Conservation (phyloP, 1,284 basidiomycete genomes). For the Puccinia triticina region DNA sequence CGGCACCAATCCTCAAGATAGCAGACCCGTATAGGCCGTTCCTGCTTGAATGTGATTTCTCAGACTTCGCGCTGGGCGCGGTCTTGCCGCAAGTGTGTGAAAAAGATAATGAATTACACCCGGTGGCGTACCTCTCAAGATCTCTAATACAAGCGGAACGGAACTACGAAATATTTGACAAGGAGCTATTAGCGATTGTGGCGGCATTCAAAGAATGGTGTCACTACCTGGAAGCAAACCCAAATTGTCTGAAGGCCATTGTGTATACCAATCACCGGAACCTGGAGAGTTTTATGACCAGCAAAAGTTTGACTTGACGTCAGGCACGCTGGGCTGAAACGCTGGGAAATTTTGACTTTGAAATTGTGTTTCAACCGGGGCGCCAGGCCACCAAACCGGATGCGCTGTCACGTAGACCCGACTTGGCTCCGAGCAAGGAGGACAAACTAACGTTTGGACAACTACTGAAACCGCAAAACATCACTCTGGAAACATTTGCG, state of each 20-base stretch:
- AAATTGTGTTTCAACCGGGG: neutral
- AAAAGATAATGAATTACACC: neutral
- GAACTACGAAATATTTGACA: too few species aligned
- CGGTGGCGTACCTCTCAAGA: conserved; percentile 7
- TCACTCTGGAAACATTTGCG: too few species aligned
- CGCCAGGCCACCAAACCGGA: neutral
- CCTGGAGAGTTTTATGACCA: too few species aligned
- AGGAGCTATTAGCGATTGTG: too few species aligned
- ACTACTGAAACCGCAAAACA: too few species aligned
- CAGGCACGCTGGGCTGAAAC: too few species aligned
- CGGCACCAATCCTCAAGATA: conserved; percentile 26
- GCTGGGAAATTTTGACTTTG: conserved; percentile 12
- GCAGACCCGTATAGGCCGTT: neutral
- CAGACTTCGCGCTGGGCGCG: conserved; percentile 2
- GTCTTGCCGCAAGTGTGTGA: neutral
- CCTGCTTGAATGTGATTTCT: conserved; percentile 36
- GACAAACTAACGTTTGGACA: conserved; percentile 3
- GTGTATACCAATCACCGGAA: too few species aligned
- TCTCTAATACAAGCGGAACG: too few species aligned
- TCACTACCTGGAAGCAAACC: too few species aligned
- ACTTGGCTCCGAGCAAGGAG: neutral
- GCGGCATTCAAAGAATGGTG: too few species aligned
- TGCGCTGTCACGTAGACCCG: neutral
- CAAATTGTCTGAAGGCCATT: too few species aligned
- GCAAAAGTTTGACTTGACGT: too few species aligned